These are phyloP conservation scores for Rhamnella rubrinervis DNA, from an alignment of 331 rosid species.

Conservation along the genomic window DNA sequence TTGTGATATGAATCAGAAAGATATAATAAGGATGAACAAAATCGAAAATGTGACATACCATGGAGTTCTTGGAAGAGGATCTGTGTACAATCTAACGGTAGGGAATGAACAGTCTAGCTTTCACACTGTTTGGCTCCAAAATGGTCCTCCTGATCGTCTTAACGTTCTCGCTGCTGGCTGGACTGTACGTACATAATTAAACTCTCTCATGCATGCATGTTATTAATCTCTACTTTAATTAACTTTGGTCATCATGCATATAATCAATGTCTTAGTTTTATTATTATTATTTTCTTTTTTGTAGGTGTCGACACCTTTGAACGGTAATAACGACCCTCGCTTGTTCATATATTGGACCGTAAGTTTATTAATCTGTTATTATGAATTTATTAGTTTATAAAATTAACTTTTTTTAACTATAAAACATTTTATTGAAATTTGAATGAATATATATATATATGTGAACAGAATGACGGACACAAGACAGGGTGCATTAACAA, in stretches of 20 bases:
- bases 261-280: too few relatives aligned
- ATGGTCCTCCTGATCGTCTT: conserved; percentile 1
- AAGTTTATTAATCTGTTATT: neutral
- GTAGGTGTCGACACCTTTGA: conserved; percentile 10
- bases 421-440: neutral
- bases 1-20: neutral
- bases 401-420: neutral
- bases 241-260: too few relatives aligned
- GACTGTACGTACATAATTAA: neutral
- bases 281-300: neutral
- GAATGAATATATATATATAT: neutral
- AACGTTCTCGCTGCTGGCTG: conserved; percentile 1
- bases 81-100: conserved; percentile 1
- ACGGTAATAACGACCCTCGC: neutral
- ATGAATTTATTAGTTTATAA: neutral
- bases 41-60: neutral
- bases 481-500: conserved; percentile 19
- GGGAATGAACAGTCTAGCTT: conserved; percentile 1
- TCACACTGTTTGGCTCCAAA: conserved; percentile 4
- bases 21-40: neutral
- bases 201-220: neutral
- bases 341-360: conserved; percentile 17
- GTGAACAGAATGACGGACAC: neutral
- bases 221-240: neutral
- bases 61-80: neutral